Evolutionary conservation across 768 basidiomycete species (phyloP).

Genomic region (Lactifluus hygrophoroides): DNA sequence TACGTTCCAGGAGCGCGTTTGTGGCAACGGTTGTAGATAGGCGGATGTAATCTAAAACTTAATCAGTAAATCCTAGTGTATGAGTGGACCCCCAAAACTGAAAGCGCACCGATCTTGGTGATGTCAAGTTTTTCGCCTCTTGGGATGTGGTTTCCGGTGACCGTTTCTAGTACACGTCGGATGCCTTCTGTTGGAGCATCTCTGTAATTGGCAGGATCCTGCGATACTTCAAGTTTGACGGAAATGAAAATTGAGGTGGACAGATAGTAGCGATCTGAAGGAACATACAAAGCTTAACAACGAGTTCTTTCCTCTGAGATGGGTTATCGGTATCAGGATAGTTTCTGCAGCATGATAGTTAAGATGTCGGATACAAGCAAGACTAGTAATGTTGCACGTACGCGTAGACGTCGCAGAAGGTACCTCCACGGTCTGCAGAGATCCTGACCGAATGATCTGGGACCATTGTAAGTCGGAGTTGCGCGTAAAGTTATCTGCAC

Average conservation of each 20-base stretch:
- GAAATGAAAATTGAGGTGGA: neutral
- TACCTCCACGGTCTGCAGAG: slow-evolving; percentile 85
- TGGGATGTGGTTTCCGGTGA: slow-evolving; percentile 59
- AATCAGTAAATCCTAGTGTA: neutral
- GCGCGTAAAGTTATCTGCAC: neutral
- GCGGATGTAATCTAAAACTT: slow-evolving; percentile 74
- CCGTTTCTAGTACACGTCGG: slow-evolving; percentile 71
- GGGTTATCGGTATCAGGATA: slow-evolving; percentile 63
- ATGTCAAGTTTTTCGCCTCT: slow-evolving; percentile 62
- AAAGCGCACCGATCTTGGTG: slow-evolving; percentile 65
- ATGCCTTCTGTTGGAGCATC: slow-evolving; percentile 96
- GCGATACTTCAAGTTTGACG: slow-evolving; percentile 69
- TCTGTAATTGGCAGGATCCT: slow-evolving; percentile 77
- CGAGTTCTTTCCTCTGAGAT: slow-evolving; percentile 59
- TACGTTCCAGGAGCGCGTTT: slow-evolving; percentile 90
- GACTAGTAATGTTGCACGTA: slow-evolving; percentile 27
- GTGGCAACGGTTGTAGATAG: slow-evolving; percentile 94
- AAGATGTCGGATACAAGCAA: neutral
- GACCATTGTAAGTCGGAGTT: slow-evolving; percentile 23
- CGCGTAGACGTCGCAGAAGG: slow-evolving; percentile 88
- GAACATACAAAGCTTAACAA: slow-evolving; percentile 79
- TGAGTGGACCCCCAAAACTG: neutral
- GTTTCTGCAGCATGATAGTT: slow-evolving; percentile 36
- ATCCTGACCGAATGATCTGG: slow-evolving; percentile 76
- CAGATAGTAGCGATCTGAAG: neutral